Conservation (phyloP, 2,329 filamentous ascomycete species). For the Stemphylium lycopersici region DNA sequence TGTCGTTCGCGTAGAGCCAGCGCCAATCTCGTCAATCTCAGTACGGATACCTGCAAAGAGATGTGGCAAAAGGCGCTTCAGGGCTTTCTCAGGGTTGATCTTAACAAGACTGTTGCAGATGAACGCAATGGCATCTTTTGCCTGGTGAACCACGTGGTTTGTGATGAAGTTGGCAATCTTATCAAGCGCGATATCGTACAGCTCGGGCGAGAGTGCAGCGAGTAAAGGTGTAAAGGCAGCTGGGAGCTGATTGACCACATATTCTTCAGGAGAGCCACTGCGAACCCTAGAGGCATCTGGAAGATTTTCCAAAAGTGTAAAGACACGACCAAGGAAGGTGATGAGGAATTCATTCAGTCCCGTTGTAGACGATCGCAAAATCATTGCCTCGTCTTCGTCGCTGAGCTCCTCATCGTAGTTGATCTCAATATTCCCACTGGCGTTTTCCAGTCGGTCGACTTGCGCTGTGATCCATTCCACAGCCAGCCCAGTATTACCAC, state of each 20-base stretch:
- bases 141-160: conserved; percentile 95
- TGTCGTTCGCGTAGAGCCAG: conserved; percentile 91
- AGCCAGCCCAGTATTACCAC: conserved; percentile 64
- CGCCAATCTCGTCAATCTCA: conserved; percentile 96
- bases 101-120: conserved; percentile 97
- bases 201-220: conserved; percentile 85
- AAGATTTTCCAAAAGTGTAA: conserved; percentile 92
- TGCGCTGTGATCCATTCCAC: conserved; percentile 94
- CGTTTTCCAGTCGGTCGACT: conserved; percentile 89
- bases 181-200: conserved; percentile 89
- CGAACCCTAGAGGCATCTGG: conserved; percentile 88
- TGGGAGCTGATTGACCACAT: conserved; percentile 92
- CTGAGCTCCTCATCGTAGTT: conserved; percentile 82
- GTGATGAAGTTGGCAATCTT: conserved; percentile 92
- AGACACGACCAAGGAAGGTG: conserved; percentile 90
- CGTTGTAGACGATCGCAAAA: conserved; percentile 91
- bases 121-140: conserved; percentile 97
- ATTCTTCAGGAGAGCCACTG: conserved; percentile 92
- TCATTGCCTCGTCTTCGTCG: conserved; percentile 84
- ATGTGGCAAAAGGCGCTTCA: conserved; percentile 89
- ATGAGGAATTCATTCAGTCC: conserved; percentile 92
- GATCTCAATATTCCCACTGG: conserved; percentile 83
- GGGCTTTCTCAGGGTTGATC: conserved; percentile 89
- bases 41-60: conserved; percentile 90
- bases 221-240: conserved; percentile 90